Base-by-base conservation (phyloP, 164 flowering plant genomes). In the Umbellularia californica region DNA sequence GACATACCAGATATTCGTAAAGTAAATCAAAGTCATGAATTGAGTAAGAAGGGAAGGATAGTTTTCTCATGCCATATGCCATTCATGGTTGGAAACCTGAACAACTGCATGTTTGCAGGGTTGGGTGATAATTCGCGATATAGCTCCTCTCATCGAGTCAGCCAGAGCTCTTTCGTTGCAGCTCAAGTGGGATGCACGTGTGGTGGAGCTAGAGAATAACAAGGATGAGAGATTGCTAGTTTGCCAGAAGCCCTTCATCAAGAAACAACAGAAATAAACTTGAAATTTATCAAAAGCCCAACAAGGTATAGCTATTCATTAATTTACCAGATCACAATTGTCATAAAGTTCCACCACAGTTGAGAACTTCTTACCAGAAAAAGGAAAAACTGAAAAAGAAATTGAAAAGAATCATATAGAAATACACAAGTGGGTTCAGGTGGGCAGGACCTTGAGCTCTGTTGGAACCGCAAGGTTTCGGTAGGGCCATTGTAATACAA, bases 111-210 rank as follows among this genome's bases (percentile, higher is more conserved):
- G 50, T 72, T 20, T 83, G 79, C 91, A 96, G 99, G 99, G 99
- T 50, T 96, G 99, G 99, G 86, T 96, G 70, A 85, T 96, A 74
- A 74, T 96, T 50, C 90, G 87, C 1, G 99, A 96, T 81, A 79
- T 78, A 17, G 75, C 82, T 41, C 58, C 84, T 47, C 85, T 88
- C 2, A 80, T 96, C 4, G 90, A 91, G 74, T 82, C 81, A 62
- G 93, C 92, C 68, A 89, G 99, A 86, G 82, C 89, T 75, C 83
- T 92, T 23, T 81, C 90, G 1, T 71, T 93, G 52, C 81, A 77
- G 72, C 79, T 96, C 77, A 96, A 83, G 83, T 96, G 99, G 99
- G 99, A 96, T 64, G 95, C 95, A 9, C 85, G 99, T n/a, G 87
- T 96, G 19, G 83, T 92, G 25, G 97, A 89, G 78, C 83, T 88